Evolutionary conservation across 1,284 basidiomycete species (phyloP), one percentile per base, ranked within the genome.

Genomic region (Microbotryum saponariae): DNA sequence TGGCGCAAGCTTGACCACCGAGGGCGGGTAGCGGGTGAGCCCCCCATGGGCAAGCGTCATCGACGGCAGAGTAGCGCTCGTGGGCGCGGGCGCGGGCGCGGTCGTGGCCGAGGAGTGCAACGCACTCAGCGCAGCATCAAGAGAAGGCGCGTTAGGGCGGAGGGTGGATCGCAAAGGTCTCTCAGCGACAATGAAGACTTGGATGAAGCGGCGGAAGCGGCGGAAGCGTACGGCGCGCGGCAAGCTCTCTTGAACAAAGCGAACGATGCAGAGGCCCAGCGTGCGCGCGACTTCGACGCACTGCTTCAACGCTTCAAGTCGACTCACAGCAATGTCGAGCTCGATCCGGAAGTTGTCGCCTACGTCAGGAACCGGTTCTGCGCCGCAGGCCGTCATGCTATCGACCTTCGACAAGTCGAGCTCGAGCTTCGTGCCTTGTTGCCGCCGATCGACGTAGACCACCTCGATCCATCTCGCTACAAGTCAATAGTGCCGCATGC

Each of bases 251-350:
- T 66, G 84, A 83, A 63, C 27, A 75, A 74, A 60, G 65, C 70
- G 33, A 59, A 57, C 27, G 68, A 67, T 14, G 66, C 68, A 14
- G 63, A 66, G 6, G 56, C 54, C 27, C 67, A 66, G 54, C 66
- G 84, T 66, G 83, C 86, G 72, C 75, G 75, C 27, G 82, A 83
- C 59, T 90, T 87, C 86, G 79, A 81, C 6, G 75, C 73, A 7
- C 74, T 89, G 58, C 73, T 89, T 7, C 67, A 71, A 48, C 78
- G 76, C 12, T 74, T 85, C 49, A 80, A 85, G 74, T 80, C 83
- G 10, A 79, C 75, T 16, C 61, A 64, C 54, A 44, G 31, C 10
- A 25, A 61, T 5, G 56, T 58, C 3, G 25, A 14, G 5, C 58
- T 64, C 54, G 53, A 62, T 42, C 14, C 10, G 20, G 21, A 10